Percentiles rank a stretch among this genome's conserved stretches.
These are phyloP conservation scores for Coriaria nepalensis DNA, from an alignment of 306 rosid genomes.

Conservation along the genomic window DNA sequence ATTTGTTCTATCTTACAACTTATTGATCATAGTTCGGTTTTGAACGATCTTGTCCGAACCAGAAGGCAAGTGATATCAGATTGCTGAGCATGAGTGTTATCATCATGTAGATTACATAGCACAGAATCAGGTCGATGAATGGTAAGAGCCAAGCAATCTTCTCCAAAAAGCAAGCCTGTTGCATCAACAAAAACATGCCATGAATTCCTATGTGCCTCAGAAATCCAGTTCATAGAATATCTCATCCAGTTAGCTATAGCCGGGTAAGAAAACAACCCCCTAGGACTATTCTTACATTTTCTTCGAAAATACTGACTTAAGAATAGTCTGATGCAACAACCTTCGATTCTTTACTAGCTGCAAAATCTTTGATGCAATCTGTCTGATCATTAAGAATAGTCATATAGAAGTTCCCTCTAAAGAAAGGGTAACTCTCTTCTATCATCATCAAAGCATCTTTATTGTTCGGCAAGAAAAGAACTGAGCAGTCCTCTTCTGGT, in stretches of 20 bases:
- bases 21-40: no score
- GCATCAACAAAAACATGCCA: constrained; percentile 31
- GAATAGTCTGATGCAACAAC: constrained; percentile 26
- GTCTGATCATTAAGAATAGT: constrained; percentile 14
- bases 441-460: constrained; percentile 28
- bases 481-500: constrained; percentile 22
- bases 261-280: constrained; percentile 22
- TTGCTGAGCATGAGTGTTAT: no score
- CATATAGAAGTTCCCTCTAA: constrained; percentile 29
- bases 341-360: constrained; percentile 21
- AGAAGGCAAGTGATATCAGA: no score
- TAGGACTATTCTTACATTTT: constrained; percentile 21
- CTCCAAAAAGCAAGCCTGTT: constrained; percentile 7
- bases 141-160: no score
- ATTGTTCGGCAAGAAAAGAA: constrained; percentile 24
- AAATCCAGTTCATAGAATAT: constrained; percentile 25
- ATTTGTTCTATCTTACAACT: no score
- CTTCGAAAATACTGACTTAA: constrained; percentile 28
- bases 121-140: no score
- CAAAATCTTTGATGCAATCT: constrained; percentile 25
- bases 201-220: constrained; percentile 27
- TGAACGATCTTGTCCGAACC: no score
- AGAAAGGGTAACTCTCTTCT: constrained; percentile 36
- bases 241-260: constrained; percentile 11
- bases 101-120: no score